Percentiles rank a stretch among this genome's conserved stretches.
Conservation (phyloP, 768 basidiomycete genomes). For the Leucocoprinus birnbaumii region DNA sequence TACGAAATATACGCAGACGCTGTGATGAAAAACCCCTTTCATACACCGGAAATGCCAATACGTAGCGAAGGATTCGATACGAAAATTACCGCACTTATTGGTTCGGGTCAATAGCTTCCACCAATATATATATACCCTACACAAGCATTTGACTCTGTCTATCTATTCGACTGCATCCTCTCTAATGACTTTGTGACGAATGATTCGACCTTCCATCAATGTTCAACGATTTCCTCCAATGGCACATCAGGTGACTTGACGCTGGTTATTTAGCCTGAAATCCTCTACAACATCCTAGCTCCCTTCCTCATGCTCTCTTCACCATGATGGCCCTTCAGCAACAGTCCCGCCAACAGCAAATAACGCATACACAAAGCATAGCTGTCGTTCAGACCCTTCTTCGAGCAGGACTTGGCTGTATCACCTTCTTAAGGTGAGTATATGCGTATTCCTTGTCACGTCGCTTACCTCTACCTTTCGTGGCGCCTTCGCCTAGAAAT, state of each 20-base stretch:
- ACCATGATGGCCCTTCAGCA: slow-evolving; percentile 23
- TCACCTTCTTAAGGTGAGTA: slow-evolving; percentile 67
- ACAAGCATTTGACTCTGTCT: background rate
- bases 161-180: background rate
- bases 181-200: background rate
- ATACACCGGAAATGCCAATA: slow-evolving; percentile 99
- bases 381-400: slow-evolving; percentile 71
- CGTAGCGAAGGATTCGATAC: slow-evolving; percentile 86
- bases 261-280: background rate
- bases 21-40: slow-evolving; percentile 99
- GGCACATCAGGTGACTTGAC: slow-evolving; percentile 14
- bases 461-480: background rate
- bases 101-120: slow-evolving; percentile 32
- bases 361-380: slow-evolving; percentile 59
- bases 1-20: slow-evolving; percentile 94
- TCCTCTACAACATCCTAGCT: background rate
- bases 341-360: slow-evolving; percentile 34
- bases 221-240: too few species aligned
- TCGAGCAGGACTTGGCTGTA: slow-evolving; percentile 70
- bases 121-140: background rate
- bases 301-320: background rate
- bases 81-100: slow-evolving; percentile 60
- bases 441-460: background rate
- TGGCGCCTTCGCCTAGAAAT: slow-evolving; percentile 40
- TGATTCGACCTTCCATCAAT: too few species aligned